These are phyloP conservation scores for Trichosporon sp. DNA, from an alignment of 1,284 basidiomycete genomes.

Conservation along the genomic window DNA sequence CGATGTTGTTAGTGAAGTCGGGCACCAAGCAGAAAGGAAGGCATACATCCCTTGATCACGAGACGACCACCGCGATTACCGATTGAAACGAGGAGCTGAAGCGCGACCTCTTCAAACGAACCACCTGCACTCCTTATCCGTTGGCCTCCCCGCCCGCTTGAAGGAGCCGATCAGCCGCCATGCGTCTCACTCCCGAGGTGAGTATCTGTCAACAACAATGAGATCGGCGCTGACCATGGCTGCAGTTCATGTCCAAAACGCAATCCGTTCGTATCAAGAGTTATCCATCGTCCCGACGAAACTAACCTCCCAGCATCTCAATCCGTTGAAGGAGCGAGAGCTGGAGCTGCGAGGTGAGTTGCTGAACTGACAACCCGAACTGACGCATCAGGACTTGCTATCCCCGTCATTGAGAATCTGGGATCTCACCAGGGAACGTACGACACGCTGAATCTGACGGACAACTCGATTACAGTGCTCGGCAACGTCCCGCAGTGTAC, in stretches of 20 bases:
- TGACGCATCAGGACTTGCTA: constrained; percentile 76
- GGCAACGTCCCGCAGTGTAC: constrained; percentile 82
- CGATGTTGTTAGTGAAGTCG: not conserved
- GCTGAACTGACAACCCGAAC: too few species aligned
- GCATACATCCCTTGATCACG: not conserved
- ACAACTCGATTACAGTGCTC: constrained; percentile 87
- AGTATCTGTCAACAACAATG: constrained; percentile 3
- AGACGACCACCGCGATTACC: not conserved
- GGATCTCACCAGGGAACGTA: constrained; percentile 85
- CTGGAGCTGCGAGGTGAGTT: constrained; percentile 86
- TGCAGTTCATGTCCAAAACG: constrained; percentile 53
- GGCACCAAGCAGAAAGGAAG: constrained; percentile 10
- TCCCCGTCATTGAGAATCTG: constrained; percentile 97
- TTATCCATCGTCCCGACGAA: not conserved
- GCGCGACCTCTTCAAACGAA: not conserved
- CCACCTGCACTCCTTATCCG: not conserved
- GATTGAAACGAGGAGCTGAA: not conserved
- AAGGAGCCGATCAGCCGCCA: constrained; percentile 26
- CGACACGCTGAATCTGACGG: constrained; percentile 80
- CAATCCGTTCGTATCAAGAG: constrained; percentile 48
- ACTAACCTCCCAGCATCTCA: constrained; percentile 62
- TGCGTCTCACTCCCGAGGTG: constrained; percentile 58
- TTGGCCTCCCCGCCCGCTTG: not conserved
- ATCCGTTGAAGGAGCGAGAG: constrained; percentile 90
- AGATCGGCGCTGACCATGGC: not conserved